Percentiles rank a stretch among this genome's conserved stretches.
These are phyloP conservation scores for Ceriops zippeliana DNA, from an alignment of 345 rosid genomes.

Conservation along the genomic window DNA sequence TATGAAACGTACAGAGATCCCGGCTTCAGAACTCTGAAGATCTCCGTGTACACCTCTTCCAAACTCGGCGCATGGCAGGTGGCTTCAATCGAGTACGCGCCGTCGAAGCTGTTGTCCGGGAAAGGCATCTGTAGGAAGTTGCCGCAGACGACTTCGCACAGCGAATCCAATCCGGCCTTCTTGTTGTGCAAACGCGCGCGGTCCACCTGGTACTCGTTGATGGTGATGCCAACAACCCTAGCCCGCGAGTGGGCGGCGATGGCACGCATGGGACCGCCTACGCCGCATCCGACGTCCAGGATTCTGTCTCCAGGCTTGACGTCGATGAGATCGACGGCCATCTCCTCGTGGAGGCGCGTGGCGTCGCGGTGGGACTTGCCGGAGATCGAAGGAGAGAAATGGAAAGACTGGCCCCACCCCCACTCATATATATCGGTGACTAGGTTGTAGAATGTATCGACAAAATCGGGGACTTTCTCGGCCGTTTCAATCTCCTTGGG, in stretches of 20 bases:
- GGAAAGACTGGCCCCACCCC: constrained; percentile 99
- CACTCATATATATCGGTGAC: constrained; percentile 98
- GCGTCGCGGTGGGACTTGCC: constrained; percentile 82
- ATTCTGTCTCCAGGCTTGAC: constrained; percentile 53
- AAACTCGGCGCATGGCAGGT: constrained; percentile 97
- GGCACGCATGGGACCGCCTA: constrained; percentile 99
- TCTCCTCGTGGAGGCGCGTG: constrained; percentile 82
- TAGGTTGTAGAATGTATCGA: constrained; percentile 87
- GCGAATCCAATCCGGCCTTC: constrained; percentile 73
- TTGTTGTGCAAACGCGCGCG: constrained; percentile 84
- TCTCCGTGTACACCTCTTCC: constrained; percentile 80
- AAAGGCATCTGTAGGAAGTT: constrained; percentile 96
- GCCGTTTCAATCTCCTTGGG: constrained; percentile 81
- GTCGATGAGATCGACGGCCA: constrained; percentile 74
- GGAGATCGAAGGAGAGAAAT: constrained; percentile 76
- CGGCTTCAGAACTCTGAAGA: constrained; percentile 75
- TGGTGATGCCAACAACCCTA: constrained; percentile 81
- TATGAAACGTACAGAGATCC: constrained; percentile 74
- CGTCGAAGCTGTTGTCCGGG: constrained; percentile 69
- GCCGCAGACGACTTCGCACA: constrained; percentile 82
- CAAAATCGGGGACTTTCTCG: constrained; percentile 85
- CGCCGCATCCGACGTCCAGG: constrained; percentile 93
- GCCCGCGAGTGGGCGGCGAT: constrained; percentile 89
- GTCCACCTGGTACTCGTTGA: constrained; percentile 89
- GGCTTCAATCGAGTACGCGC: constrained; percentile 95